phyloP scores from a whole-genome alignment of 768 basidiomycete species.

The Tulasnella sp. region DNA sequence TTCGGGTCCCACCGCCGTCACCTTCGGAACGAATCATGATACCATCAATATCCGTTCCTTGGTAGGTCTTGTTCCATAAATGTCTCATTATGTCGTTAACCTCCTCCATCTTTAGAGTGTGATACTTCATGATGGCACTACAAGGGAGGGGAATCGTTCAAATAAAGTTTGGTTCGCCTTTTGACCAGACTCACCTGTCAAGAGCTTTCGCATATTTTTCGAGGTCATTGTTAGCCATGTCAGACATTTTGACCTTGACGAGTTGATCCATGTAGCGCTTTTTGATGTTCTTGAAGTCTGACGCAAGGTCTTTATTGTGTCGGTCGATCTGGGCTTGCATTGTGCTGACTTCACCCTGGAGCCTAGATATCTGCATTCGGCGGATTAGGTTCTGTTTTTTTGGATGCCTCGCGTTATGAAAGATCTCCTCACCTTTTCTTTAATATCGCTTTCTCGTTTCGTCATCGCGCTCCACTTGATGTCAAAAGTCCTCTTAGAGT shows the following conservation, averaged over 20 bases:
- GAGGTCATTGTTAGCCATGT: slow-evolving; percentile 93
- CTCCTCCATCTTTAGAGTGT: slow-evolving; percentile 96
- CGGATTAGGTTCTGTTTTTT: background rate
- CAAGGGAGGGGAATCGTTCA: background rate
- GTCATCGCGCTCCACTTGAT: slow-evolving; percentile 63
- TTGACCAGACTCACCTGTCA: slow-evolving; percentile 58
- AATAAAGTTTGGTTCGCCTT: background rate
- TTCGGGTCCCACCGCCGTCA: slow-evolving; percentile 76
- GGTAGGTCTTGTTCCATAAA: slow-evolving; percentile 97
- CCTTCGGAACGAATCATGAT: slow-evolving; percentile 91
- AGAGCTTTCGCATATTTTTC: slow-evolving; percentile 97
- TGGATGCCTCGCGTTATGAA: background rate
- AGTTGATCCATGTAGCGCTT: slow-evolving; percentile 83
- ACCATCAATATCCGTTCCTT: slow-evolving; percentile 97
- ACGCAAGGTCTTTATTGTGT: slow-evolving; percentile 51
- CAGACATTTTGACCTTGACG: slow-evolving; percentile 95
- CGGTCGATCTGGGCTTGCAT: slow-evolving; percentile 53
- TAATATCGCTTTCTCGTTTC: slow-evolving; percentile 53
- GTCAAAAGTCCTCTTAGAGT: slow-evolving; percentile 74
- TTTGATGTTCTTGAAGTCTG: slow-evolving; percentile 78
- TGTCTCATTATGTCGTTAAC: slow-evolving; percentile 97
- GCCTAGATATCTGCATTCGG: slow-evolving; percentile 51
- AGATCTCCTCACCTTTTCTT: slow-evolving; percentile 42
- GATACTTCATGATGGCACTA: slow-evolving; percentile 98
- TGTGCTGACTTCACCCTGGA: slow-evolving; percentile 74